Evolutionary conservation across 768 basidiomycete genomes (phyloP).

Genomic region (Tricholoma matsutake): DNA sequence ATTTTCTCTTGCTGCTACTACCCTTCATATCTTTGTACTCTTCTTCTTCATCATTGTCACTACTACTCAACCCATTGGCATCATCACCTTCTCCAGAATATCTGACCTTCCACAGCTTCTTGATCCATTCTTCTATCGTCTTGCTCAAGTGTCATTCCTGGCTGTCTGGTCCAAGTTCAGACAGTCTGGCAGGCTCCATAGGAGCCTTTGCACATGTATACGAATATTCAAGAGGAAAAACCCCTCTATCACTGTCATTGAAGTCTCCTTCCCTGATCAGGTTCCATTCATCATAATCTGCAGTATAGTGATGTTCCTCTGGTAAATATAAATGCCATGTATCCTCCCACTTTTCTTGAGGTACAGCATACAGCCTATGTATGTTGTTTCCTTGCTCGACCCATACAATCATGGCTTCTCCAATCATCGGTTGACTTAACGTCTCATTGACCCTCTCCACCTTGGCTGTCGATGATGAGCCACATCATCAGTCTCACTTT

Average conservation of each 20-base stretch:
- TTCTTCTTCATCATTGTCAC: background rate
- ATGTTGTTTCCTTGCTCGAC: background rate
- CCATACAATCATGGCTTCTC: background rate
- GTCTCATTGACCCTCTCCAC: background rate
- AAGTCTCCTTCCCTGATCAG: background rate
- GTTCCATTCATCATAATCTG: background rate
- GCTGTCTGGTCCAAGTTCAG: background rate
- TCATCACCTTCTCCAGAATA: background rate
- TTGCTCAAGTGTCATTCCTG: background rate
- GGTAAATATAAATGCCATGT: background rate
- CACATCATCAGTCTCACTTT: no score
- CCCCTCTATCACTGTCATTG: background rate
- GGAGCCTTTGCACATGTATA: background rate
- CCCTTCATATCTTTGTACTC: background rate
- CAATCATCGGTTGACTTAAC: background rate
- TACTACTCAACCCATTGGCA: background rate
- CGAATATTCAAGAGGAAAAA: background rate
- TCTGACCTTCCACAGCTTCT: background rate
- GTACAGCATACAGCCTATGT: background rate
- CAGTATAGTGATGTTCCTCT: background rate
- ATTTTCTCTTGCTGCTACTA: background rate
- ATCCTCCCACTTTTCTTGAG: background rate
- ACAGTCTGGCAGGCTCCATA: background rate
- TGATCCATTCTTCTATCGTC: background rate
- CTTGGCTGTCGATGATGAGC: background rate